phyloP scores from a whole-genome alignment of 23 red algal genomes.

The Gracilaria gracilis region DNA sequence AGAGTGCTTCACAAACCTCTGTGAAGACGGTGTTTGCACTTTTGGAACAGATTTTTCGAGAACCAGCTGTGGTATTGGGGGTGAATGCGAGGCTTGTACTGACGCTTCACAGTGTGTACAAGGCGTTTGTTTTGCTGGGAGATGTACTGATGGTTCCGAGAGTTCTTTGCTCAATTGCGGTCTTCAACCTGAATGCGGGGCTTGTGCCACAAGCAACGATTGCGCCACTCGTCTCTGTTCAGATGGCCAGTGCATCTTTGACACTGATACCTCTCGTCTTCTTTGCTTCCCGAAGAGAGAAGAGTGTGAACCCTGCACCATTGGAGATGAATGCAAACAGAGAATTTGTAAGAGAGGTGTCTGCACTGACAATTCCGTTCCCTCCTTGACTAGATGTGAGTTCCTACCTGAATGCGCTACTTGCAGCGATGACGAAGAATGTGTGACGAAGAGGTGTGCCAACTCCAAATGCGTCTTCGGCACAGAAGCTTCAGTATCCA shows the following conservation, averaged over 20 bases:
- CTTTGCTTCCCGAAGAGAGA: conserved; percentile 38
- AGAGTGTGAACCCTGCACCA: conserved; percentile 32
- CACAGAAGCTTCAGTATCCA: not conserved
- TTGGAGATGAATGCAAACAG: conserved; percentile 9
- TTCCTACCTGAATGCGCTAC: conserved; percentile 21
- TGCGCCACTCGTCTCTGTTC: conserved; percentile 33
- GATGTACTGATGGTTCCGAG: not conserved
- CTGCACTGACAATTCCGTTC: conserved; percentile 8
- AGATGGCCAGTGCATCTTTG: conserved; percentile 31
- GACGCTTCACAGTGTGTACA: not conserved
- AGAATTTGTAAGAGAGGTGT: conserved; percentile 33
- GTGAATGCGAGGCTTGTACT: not conserved
- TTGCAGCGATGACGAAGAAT: conserved; percentile 24
- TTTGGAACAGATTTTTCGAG: not conserved
- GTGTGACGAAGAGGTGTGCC: conserved; percentile 33
- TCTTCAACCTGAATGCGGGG: conserved; percentile 10
- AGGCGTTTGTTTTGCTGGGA: not conserved
- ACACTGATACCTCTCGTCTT: conserved; percentile 35
- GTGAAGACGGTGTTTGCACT: conserved; percentile 15
- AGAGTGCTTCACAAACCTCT: conserved; percentile 20
- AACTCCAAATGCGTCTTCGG: conserved; percentile 40
- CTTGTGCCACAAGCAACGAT: not conserved
- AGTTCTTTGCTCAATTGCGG: not conserved
- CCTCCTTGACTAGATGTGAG: conserved; percentile 31
- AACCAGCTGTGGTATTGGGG: not conserved